These are phyloP conservation scores for Cerioporus squamosus DNA, from an alignment of 1,284 basidiomycete genomes.

Conservation along the genomic window DNA sequence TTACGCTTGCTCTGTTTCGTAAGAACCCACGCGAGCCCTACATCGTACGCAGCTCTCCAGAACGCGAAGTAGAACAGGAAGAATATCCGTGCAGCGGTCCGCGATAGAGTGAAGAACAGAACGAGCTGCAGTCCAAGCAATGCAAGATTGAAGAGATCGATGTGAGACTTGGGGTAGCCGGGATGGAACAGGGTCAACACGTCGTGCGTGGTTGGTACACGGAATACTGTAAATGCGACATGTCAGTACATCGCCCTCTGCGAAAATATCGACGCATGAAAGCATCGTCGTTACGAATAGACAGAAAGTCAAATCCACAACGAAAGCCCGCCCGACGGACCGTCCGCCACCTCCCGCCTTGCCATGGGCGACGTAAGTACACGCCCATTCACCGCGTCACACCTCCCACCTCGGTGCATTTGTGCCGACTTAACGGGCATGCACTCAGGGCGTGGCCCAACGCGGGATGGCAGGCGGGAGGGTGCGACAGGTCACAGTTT, in stretches of 20 bases:
- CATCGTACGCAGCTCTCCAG: conserved; percentile 93
- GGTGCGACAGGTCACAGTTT: no score
- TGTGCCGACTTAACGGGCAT: no score
- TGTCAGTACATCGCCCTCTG: not conserved
- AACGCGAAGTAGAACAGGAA: conserved; percentile 91
- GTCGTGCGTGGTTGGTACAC: conserved; percentile 94
- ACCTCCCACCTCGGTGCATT: no score
- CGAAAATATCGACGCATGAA: not conserved
- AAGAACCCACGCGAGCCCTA: conserved; percentile 91
- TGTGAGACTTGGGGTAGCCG: conserved; percentile 86
- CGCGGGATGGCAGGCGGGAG: no score
- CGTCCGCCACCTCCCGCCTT: no score
- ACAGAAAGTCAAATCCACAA: not conserved
- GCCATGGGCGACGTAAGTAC: no score
- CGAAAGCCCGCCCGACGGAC: not conserved
- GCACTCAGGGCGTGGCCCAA: no score
- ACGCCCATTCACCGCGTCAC: no score
- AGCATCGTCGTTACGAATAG: not conserved
- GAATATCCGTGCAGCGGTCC: conserved; percentile 59
- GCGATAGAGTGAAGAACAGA: conserved; percentile 74
- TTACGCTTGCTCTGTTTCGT: conserved; percentile 93
- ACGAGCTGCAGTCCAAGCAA: conserved; percentile 81
- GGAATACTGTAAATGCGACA: conserved; percentile 71
- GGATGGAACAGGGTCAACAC: conserved; percentile 94
- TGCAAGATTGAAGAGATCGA: conserved; percentile 87